These are phyloP conservation scores for Trametes maxima DNA, from an alignment of 768 basidiomycete genomes.

Conservation along the genomic window DNA sequence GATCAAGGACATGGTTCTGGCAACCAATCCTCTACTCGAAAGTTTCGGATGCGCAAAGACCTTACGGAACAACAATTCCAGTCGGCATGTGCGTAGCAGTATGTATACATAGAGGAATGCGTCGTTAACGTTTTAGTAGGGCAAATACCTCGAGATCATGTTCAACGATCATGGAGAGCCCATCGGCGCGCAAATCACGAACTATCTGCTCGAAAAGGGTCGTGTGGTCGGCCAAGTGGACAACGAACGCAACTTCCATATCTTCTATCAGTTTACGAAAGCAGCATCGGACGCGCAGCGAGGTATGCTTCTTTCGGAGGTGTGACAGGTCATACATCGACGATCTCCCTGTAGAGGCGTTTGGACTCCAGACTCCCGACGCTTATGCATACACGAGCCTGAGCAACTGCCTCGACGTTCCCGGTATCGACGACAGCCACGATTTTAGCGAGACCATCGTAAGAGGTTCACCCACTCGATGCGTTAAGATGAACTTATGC, in stretches of 20 bases:
- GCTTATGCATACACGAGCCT: conserved; percentile 91
- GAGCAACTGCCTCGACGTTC: conserved; percentile 90
- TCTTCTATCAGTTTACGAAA: conserved; percentile 99
- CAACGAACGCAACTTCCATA: conserved; percentile 96
- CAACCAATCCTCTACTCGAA: conserved; percentile 95
- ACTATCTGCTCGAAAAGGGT: conserved; percentile 96
- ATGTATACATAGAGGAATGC: background rate
- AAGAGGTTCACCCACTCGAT: conserved; percentile 33
- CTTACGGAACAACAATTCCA: conserved; percentile 96
- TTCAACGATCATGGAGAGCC: conserved; percentile 93
- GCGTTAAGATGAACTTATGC: background rate
- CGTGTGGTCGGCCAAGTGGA: conserved; percentile 96
- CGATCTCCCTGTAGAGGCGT: conserved; percentile 62
- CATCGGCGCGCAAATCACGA: conserved; percentile 97
- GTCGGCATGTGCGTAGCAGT: conserved; percentile 80
- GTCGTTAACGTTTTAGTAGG: conserved; percentile 48
- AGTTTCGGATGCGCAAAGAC: conserved; percentile 99
- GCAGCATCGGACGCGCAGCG: conserved; percentile 87
- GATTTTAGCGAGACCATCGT: conserved; percentile 92
- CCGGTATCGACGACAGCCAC: conserved; percentile 84
- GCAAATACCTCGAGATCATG: conserved; percentile 99
- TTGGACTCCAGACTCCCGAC: conserved; percentile 95
- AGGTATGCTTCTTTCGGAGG: conserved; percentile 49
- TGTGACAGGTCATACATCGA: background rate
- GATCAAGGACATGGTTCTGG: conserved; percentile 99